A percentile compares a stretch with the other conserved stretches of the same genome.
phyloP scores from a whole-genome alignment of 805 yeast genomes.

The Ascoidea asiatica region DNA sequence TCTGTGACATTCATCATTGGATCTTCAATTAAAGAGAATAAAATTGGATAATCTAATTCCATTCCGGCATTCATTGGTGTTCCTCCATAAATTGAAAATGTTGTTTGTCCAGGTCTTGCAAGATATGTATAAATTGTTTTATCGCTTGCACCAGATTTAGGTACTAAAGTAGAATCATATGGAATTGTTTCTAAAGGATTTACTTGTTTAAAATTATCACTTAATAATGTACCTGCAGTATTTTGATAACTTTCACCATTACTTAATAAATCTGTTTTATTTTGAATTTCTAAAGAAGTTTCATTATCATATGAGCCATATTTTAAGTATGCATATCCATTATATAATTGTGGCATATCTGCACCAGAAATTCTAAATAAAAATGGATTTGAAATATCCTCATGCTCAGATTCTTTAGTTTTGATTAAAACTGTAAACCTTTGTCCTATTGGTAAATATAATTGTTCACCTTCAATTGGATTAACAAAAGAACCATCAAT shows the following conservation, averaged over 20 bases:
- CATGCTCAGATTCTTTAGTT: constrained; percentile 13
- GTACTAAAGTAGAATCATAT: constrained; percentile 8
- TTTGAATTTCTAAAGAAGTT: background rate
- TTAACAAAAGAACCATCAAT: constrained; percentile 20
- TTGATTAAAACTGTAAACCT: constrained; percentile 17
- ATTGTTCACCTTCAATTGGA: constrained; percentile 16
- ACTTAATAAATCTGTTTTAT: constrained; percentile 1
- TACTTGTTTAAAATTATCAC: background rate
- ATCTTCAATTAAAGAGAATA: constrained; percentile 14
- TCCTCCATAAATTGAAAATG: constrained; percentile 18
- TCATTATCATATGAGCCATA: constrained; percentile 12
- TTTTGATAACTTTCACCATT: constrained; percentile 13
- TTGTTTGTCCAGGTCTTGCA: constrained; percentile 19
- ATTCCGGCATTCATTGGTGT: constrained; percentile 14
- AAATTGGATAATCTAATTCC: constrained; percentile 17
- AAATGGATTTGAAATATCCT: constrained; percentile 12
- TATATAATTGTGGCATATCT: constrained; percentile 15
- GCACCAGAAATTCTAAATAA: constrained; percentile 17
- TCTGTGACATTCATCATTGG: constrained; percentile 9
- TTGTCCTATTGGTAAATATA: constrained; percentile 21
- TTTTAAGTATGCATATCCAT: constrained; percentile 16
- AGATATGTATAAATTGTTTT: constrained; percentile 18
- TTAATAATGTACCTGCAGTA: constrained; percentile 14
- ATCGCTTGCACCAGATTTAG: constrained; percentile 13
- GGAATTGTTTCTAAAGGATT: constrained; percentile 15